Conservation (phyloP, 495 filamentous ascomycete genomes). For the Aspergillus saccharolyticus region DNA sequence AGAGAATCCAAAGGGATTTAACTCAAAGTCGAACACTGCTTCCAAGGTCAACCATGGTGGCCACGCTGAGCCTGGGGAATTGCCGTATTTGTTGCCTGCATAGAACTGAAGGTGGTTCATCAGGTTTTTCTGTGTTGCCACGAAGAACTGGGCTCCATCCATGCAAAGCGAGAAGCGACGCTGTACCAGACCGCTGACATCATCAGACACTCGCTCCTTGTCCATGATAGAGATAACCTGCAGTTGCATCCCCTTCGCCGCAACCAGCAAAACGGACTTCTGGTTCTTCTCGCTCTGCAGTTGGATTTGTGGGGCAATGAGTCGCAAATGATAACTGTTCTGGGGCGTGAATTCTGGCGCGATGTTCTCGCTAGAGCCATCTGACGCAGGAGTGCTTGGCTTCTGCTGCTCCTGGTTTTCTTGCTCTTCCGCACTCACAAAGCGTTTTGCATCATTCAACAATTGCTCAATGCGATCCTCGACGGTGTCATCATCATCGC, state of each 20-base stretch:
- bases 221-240: slow-evolving; percentile 98
- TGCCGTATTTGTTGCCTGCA: slow-evolving; percentile 87
- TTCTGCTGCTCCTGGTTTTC: slow-evolving; percentile 30
- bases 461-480: slow-evolving; percentile 85
- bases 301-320: slow-evolving; percentile 96
- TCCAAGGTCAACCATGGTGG: slow-evolving; percentile 97
- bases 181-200: slow-evolving; percentile 91
- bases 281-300: slow-evolving; percentile 96
- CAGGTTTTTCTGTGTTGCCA: slow-evolving; percentile 86
- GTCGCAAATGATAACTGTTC: slow-evolving; percentile 87
- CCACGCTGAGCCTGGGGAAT: slow-evolving; percentile 79
- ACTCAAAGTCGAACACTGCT: slow-evolving; percentile 93
- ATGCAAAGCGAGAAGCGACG: slow-evolving; percentile 88
- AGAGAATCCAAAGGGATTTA: slow-evolving; percentile 91
- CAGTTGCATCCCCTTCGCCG: slow-evolving; percentile 92
- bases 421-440: slow-evolving; percentile 67
- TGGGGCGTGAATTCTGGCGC: slow-evolving; percentile 87
- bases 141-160: slow-evolving; percentile 97
- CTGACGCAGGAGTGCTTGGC: slow-evolving; percentile 30
- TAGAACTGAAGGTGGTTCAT: slow-evolving; percentile 84
- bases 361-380: slow-evolving; percentile 67
- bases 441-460: slow-evolving; percentile 76
- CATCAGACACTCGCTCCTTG: slow-evolving; percentile 83
- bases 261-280: slow-evolving; percentile 86
- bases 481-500: slow-evolving; percentile 59